Percentiles rank a stretch among this genome's conserved stretches.
Evolutionary conservation across 2,329 filamentous ascomycete species (phyloP).

Genomic region (Pleurostoma richardsiae): DNA sequence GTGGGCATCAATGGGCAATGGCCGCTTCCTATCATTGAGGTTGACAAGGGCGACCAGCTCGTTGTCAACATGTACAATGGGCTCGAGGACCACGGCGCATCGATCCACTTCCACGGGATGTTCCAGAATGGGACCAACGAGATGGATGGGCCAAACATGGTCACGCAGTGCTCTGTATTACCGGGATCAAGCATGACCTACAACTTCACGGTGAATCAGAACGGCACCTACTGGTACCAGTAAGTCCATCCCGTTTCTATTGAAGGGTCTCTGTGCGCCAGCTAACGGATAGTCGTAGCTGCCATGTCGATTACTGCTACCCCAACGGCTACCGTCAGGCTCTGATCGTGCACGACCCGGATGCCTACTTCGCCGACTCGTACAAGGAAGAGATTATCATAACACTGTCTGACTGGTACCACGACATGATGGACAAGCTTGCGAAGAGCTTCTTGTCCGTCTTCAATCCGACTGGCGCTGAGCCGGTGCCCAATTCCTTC

Average conservation of each 20-base stretch:
- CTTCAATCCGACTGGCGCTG: slow-evolving; percentile 43
- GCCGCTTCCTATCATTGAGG: slow-evolving; percentile 53
- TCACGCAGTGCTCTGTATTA: slow-evolving; percentile 49
- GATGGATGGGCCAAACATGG: slow-evolving; percentile 54
- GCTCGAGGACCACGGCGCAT: slow-evolving; percentile 46
- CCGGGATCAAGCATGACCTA: slow-evolving; percentile 49
- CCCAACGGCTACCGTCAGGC: slow-evolving; percentile 57
- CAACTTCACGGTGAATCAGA: slow-evolving; percentile 38
- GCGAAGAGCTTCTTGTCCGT: slow-evolving; percentile 39
- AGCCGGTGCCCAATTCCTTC: slow-evolving; percentile 49
- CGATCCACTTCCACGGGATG: slow-evolving; percentile 55
- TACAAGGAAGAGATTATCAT: slow-evolving; percentile 48
- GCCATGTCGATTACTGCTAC: slow-evolving; percentile 38
- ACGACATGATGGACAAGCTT: slow-evolving; percentile 45
- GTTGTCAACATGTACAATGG: slow-evolving; percentile 43
- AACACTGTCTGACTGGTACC: slow-evolving; percentile 31
- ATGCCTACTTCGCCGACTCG: slow-evolving; percentile 41
- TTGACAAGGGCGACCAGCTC: slow-evolving; percentile 43
- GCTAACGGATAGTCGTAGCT: slow-evolving; percentile 33
- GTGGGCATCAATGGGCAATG: slow-evolving; percentile 56
- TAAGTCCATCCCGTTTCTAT: background rate
- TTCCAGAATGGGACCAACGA: slow-evolving; percentile 44
- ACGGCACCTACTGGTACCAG: slow-evolving; percentile 53
- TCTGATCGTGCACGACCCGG: slow-evolving; percentile 50
- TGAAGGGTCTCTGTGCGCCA: background rate